Base-by-base conservation (phyloP, 306 rosid species). In the Heteromeles arbutifolia region DNA sequence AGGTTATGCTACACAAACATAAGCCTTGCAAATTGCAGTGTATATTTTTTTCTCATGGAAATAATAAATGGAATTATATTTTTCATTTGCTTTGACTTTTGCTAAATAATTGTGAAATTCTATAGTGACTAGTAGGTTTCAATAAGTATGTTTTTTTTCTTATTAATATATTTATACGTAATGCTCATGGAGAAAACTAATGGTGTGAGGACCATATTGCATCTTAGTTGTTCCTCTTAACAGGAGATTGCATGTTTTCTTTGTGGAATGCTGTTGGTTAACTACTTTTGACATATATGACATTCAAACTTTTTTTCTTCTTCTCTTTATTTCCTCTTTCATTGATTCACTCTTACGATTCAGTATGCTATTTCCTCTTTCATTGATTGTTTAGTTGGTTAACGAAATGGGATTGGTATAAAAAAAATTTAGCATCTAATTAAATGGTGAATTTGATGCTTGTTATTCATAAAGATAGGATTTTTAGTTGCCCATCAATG, bases 311-410 rank as follows among this genome's bases (percentile, higher is more conserved):
- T 48, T n/a, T 32, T 34, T 68, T 24, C 32, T 59, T 25, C 64
- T 32, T 25, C 39, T 56, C 11, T 77, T 31, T 19, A 17, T 62
- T 65, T 26, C 29, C 77, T 17, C 45, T 43, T 58, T 39, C 31
- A 43, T 18, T 24, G 56, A 57, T 58, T 58, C n/a, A 11, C 59
- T 61, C 77, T 61, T 61, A 74, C 69, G 25, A 19, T 43, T 74
- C 28, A 62, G 21, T 61, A 74, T 74, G 15, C 22, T 44, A 25
- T 43, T 74, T 96, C 32, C 0, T 31, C 32, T 31, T 31, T 31
- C 32, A 31, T 31, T 21, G 29, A 39, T 37, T 66, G 70, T 66
- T 66, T 21, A 21, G 18, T 34, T 63, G n/a, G 4, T 37, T 72
- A 25, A 24, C 22, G 67, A 11, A 14, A 32, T 73, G 17, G 13